Conservation (phyloP, 2,329 filamentous ascomycete species). For the Colletotrichum godetiae region DNA sequence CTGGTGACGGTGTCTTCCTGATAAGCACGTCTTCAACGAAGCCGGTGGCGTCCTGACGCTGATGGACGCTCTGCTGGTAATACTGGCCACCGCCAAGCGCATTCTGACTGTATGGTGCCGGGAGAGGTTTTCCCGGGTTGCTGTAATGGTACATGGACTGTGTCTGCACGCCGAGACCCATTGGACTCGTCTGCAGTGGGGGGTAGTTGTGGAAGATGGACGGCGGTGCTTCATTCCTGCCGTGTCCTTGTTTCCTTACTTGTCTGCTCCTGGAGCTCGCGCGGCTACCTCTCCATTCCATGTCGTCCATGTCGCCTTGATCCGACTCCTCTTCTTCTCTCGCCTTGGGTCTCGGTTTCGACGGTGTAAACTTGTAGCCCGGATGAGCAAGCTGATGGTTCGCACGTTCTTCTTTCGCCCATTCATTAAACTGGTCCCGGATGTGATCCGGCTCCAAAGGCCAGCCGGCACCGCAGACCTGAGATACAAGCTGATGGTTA, state of each 20-base stretch:
- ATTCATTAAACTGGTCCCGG: slow-evolving; percentile 79
- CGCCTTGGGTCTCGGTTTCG: slow-evolving; percentile 68
- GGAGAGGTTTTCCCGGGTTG: slow-evolving; percentile 45
- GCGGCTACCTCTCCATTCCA: slow-evolving; percentile 51
- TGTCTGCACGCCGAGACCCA: slow-evolving; percentile 34
- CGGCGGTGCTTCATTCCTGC: slow-evolving; percentile 42
- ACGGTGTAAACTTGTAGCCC: slow-evolving; percentile 92
- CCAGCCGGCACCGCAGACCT: slow-evolving; percentile 90
- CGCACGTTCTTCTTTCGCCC: slow-evolving; percentile 82
- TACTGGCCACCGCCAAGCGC: slow-evolving; percentile 45
- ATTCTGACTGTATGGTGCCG: slow-evolving; percentile 49
- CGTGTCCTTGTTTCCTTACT: slow-evolving; percentile 43
- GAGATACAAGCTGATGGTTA: slow-evolving; percentile 94
- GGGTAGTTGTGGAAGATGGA: slow-evolving; percentile 35
- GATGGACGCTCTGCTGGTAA: slow-evolving; percentile 49
- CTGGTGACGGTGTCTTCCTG: slow-evolving; percentile 48
- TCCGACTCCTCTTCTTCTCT: slow-evolving; percentile 50
- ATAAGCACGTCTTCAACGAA: slow-evolving; percentile 45
- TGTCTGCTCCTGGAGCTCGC: slow-evolving; percentile 43
- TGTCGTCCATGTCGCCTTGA: slow-evolving; percentile 59
- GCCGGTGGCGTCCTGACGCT: slow-evolving; percentile 39
- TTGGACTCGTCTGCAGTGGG: slow-evolving; percentile 25
- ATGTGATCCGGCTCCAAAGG: slow-evolving; percentile 79
- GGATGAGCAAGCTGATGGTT: slow-evolving; percentile 90
- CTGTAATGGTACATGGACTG: slow-evolving; percentile 36